phyloP scores from a whole-genome alignment of 805 yeast species.

The Spathaspora hagerdaliae region DNA sequence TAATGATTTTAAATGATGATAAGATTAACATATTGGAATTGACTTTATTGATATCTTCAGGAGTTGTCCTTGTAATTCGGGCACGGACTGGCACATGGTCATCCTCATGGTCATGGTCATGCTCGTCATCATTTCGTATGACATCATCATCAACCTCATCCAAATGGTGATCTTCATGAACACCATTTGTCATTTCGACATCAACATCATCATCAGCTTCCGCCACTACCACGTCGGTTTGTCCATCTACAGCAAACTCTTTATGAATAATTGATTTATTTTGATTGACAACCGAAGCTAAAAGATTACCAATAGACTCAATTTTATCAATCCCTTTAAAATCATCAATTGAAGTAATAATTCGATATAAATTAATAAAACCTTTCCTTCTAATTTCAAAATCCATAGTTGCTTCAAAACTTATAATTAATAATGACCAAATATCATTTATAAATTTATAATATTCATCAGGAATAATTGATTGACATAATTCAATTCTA shows the following conservation, averaged over 20 bases:
- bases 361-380: constrained; percentile 50
- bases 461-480: constrained; percentile 18
- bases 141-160: constrained; percentile 1
- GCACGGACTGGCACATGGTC: constrained; percentile 6
- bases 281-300: constrained; percentile 62
- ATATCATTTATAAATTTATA: constrained; percentile 41
- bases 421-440: constrained; percentile 52
- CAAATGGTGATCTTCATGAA: constrained; percentile 1
- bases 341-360: constrained; percentile 33
- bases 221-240: no score
- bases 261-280: constrained; percentile 1
- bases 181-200: not conserved
- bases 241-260: constrained; percentile 5
- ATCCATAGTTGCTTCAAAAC: constrained; percentile 73
- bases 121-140: constrained; percentile 1
- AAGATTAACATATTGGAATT: constrained; percentile 42
- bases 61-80: not conserved
- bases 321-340: constrained; percentile 28
- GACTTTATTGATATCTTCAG: constrained; percentile 14
- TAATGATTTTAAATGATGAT: constrained; percentile 49
- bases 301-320: constrained; percentile 39
- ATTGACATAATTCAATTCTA: constrained; percentile 27
- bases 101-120: constrained; percentile 4
- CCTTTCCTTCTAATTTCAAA: constrained; percentile 56
- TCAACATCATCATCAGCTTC: constrained; percentile 4